Evolutionary conservation across 495 filamentous ascomycete genomes (phyloP), one percentile per base, ranked within the genome.

Genomic region (Penicillium canescens): DNA sequence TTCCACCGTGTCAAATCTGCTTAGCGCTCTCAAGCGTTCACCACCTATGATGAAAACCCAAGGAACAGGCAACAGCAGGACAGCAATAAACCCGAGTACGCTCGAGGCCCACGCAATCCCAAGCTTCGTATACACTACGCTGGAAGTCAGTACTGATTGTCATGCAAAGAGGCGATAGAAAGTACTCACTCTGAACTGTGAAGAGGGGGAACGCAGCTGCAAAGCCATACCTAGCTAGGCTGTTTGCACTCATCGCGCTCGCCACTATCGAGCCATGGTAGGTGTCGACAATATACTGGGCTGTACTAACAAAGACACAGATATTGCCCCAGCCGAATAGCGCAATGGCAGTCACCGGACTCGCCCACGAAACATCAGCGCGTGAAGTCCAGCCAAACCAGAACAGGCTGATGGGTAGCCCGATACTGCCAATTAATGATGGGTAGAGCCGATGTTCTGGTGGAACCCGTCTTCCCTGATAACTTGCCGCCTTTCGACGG

Each of bases 281-380:
- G 0, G 78, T 74, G 47, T 90, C 86, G 20, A 80, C 67, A 1
- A 84, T 67, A 55, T 87, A 89, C 43, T 67, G 58, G 20, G 70
- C 67, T 51, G 60, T 45, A 36, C 57, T 51, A 10, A 79, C 74
- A 48, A 86, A 88, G 9, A 88, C 66, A 54, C 71, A 74, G 4
- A 88, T 57, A 14, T 86, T 87, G 2, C 85, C 86, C 78, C 81
- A 88, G 0, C 81, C 85, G 63, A 90, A 89, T 1, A 85, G 73
- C 21, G 86, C 67, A 5, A 83, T 78, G 3, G 84, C 77, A 65
- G 80, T 55, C 66, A 82, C 40, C 65, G 70, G 67, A 35, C 54
- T 62, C 7, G 62, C 56, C 77, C 82, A 72, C 60, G 67, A 53
- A 36, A 75, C 59, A 13, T 54, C 48, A 0, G 14, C 7, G 8